These are phyloP conservation scores for Cutaneotrichosporon cavernicola DNA, from an alignment of 1,284 basidiomycete genomes.

Conservation along the genomic window DNA sequence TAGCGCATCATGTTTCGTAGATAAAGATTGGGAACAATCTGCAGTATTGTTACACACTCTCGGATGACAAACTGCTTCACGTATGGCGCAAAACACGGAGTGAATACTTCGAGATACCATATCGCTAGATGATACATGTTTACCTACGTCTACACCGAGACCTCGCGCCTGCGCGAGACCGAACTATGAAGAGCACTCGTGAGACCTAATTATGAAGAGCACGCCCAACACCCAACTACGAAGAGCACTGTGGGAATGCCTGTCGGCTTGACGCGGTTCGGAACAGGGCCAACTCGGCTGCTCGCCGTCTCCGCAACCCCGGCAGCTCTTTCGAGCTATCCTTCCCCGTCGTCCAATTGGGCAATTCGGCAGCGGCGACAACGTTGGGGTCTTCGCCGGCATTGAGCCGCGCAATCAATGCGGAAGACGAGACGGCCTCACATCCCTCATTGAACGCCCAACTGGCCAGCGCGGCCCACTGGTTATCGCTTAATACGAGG, in stretches of 20 bases:
- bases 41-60: too few relatives aligned
- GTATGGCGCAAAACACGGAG: too few relatives aligned
- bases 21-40: too few relatives aligned
- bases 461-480: slow-evolving; percentile 17
- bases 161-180: too few relatives aligned
- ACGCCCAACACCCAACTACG: not conserved
- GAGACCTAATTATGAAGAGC: not conserved
- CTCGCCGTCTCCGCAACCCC: slow-evolving; percentile 17
- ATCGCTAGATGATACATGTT: not conserved
- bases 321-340: slow-evolving; percentile 1
- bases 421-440: not conserved
- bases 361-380: slow-evolving; percentile 16
- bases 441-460: slow-evolving; percentile 21
- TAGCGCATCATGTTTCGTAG: too few relatives aligned
- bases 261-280: slow-evolving; percentile 11
- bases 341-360: slow-evolving; percentile 11
- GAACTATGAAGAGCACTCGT: too few relatives aligned
- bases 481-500: slow-evolving; percentile 20
- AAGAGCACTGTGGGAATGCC: slow-evolving; percentile 15
- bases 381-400: slow-evolving; percentile 13
- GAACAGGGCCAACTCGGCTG: slow-evolving; percentile 16
- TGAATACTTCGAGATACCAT: too few relatives aligned
- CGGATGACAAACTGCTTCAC: too few relatives aligned
- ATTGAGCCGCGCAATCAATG: slow-evolving; percentile 16
- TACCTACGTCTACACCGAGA: not conserved